Evolutionary conservation across 768 basidiomycete genomes (phyloP).

Genomic region (Suillus americanus): DNA sequence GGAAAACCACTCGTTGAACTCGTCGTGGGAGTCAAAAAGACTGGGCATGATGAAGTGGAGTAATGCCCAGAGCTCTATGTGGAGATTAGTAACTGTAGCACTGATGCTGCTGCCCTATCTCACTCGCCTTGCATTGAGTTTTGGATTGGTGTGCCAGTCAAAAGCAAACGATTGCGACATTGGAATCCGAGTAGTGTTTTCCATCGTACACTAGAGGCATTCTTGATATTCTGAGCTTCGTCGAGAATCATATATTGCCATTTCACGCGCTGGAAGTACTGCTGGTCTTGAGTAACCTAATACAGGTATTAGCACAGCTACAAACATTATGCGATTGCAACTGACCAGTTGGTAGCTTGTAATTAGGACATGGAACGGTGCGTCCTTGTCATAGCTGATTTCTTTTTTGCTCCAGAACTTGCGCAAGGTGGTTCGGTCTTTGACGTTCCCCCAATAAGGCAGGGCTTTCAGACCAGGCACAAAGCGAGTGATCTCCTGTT

Average conservation of each 20-base stretch:
- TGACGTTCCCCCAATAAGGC: constrained; percentile 98
- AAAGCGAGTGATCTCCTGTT: constrained; percentile 95
- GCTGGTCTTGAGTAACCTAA: constrained; percentile 93
- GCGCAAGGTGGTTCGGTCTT: constrained; percentile 89
- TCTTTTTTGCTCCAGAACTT: constrained; percentile 99
- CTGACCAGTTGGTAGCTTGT: constrained; percentile 94
- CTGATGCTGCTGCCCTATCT: not conserved
- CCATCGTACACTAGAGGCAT: constrained; percentile 94
- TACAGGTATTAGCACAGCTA: constrained; percentile 8
- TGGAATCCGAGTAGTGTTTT: constrained; percentile 95
- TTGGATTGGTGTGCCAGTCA: constrained; percentile 98
- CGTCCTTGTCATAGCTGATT: constrained; percentile 91
- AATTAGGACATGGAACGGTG: constrained; percentile 94
- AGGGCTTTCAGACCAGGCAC: constrained; percentile 91
- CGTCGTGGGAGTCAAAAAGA: constrained; percentile 97
- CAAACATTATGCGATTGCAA: constrained; percentile 9
- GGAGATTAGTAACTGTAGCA: constrained; percentile 9
- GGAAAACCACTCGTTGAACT: constrained; percentile 99
- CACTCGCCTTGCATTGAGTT: constrained; percentile 96
- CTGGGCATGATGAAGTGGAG: constrained; percentile 99
- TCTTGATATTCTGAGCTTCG: constrained; percentile 99
- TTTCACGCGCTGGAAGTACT: constrained; percentile 95
- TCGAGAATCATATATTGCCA: constrained; percentile 99
- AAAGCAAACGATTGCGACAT: constrained; percentile 89
- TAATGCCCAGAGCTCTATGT: constrained; percentile 92